Conservation (phyloP, 1,139 yeast species). For the Wickerhamomyces sp. region DNA sequence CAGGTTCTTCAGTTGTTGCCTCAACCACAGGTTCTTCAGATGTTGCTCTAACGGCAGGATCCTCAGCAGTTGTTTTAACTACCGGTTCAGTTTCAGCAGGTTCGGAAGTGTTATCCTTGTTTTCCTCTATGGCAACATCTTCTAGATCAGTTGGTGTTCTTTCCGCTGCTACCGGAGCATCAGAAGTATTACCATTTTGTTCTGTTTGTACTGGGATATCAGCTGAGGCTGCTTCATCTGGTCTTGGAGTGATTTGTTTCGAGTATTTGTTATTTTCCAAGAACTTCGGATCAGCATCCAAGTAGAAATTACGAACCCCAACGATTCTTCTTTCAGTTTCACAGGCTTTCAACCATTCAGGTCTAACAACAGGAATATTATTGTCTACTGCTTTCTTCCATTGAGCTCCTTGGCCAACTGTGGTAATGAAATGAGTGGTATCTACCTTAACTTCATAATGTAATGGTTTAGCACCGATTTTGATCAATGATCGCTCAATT, state of each 20-base stretch:
- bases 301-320: constrained; percentile 84
- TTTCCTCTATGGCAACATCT: neutral
- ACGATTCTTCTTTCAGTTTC: constrained; percentile 84
- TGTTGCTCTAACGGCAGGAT: neutral
- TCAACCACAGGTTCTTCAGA: neutral
- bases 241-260: constrained; percentile 14
- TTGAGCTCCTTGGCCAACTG: constrained; percentile 56
- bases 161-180: constrained; percentile 7
- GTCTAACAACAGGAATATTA: constrained; percentile 92
- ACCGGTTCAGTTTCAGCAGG: constrained; percentile 7
- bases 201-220: constrained; percentile 9
- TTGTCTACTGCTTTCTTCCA: constrained; percentile 75
- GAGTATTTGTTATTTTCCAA: constrained; percentile 29
- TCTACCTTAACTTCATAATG: constrained; percentile 76
- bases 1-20: neutral
- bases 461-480: constrained; percentile 81
- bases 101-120: constrained; percentile 1
- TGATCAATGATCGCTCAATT: constrained; percentile 54
- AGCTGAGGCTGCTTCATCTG: constrained; percentile 2
- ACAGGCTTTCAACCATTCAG: constrained; percentile 96
- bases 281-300: constrained; percentile 38
- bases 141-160: neutral
- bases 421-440: constrained; percentile 90
- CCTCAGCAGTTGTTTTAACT: neutral
- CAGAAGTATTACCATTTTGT: constrained; percentile 12